These are phyloP conservation scores for Lasiosphaeria ovina DNA, from an alignment of 495 filamentous ascomycete species.

Conservation along the genomic window DNA sequence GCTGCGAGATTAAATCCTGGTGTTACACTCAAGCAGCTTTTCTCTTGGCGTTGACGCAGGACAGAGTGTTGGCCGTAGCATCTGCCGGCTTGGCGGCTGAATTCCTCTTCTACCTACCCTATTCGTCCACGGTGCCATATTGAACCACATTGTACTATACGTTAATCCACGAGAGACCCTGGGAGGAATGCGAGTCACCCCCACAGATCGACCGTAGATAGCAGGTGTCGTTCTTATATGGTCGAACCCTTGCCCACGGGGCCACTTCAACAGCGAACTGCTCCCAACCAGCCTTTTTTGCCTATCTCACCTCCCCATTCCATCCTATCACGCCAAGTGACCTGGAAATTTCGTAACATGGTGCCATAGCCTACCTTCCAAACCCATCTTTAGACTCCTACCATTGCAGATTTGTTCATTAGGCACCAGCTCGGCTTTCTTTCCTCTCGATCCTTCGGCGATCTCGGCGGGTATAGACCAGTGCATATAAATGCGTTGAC, in stretches of 20 bases:
- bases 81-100: conserved; percentile 4
- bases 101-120: neutral
- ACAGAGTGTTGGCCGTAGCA: neutral
- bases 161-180: neutral
- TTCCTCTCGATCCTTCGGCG: too few relatives aligned
- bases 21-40: neutral
- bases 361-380: neutral
- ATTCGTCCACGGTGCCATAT: neutral
- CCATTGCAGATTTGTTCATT: too few relatives aligned
- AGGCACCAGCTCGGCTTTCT: too few relatives aligned
- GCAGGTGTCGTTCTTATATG: too few relatives aligned
- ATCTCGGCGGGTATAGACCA: too few relatives aligned
- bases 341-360: neutral
- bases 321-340: neutral
- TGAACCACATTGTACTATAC: neutral
- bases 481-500: too few relatives aligned
- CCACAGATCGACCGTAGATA: too few relatives aligned
- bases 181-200: neutral
- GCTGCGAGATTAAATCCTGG: neutral
- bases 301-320: neutral
- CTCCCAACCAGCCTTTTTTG: neutral
- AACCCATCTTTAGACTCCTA: neutral
- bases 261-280: neutral
- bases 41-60: neutral
- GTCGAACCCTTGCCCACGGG: neutral